These are phyloP conservation scores for Flaveria robusta DNA, from an alignment of 129 eudicot species.

Conservation along the genomic window DNA sequence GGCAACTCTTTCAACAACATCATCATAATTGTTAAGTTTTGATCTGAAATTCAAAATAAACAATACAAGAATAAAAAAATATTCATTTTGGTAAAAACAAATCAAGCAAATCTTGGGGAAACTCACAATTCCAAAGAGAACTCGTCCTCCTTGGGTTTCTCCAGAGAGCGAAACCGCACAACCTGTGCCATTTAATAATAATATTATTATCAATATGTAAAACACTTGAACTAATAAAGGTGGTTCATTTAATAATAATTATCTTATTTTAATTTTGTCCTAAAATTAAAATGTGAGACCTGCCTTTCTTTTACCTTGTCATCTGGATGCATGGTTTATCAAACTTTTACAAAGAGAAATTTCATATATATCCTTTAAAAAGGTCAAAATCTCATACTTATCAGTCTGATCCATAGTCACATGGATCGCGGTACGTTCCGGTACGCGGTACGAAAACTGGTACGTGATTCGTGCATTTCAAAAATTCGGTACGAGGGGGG, in stretches of 20 bases:
- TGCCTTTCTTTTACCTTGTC: not conserved
- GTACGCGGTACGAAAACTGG: too few relatives aligned
- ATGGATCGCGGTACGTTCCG: too few relatives aligned
- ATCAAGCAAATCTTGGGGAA: not conserved
- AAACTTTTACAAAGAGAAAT: not conserved
- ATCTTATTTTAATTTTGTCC: not conserved
- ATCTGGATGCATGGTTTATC: not conserved
- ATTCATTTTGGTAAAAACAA: not conserved
- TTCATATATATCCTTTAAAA: not conserved
- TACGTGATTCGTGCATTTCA: too few relatives aligned
- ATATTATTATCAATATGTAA: not conserved
- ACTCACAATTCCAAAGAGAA: conserved; percentile 67
- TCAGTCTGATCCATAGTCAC: too few relatives aligned
- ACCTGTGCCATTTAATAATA: conserved; percentile 38
- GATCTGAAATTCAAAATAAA: conserved; percentile 45
- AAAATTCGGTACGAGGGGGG: too few relatives aligned
- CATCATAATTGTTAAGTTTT: conserved; percentile 72
- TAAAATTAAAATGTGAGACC: not conserved
- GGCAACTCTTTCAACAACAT: conserved; percentile 74
- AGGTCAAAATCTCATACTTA: too few relatives aligned
- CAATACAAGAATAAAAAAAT: not conserved
- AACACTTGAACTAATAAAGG: not conserved
- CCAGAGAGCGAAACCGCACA: conserved; percentile 66
- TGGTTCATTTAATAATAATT: not conserved
- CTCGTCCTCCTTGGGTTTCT: conserved; percentile 84